These are phyloP conservation scores for Mucor racemosus DNA, from an alignment of 371 early-diverging fungal species.

Conservation along the genomic window DNA sequence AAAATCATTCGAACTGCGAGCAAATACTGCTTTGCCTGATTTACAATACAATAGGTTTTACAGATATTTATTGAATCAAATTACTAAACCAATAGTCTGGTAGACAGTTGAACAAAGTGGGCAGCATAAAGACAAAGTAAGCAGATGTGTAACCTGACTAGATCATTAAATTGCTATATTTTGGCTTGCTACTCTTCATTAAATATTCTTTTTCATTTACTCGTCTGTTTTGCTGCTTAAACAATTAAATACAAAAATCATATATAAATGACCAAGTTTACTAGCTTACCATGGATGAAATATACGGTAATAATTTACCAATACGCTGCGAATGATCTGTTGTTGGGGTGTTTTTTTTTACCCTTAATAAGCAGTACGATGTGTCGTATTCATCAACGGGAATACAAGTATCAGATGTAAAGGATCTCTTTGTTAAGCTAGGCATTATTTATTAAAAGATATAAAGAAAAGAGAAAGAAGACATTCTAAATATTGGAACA, in stretches of 20 bases:
- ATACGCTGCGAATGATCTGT: conserved; percentile 26
- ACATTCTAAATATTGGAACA: background rate
- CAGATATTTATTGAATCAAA: too few relatives aligned
- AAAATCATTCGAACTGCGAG: too few relatives aligned
- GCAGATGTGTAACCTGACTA: background rate
- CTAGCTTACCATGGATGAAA: conserved; percentile 21
- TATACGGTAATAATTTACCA: conserved; percentile 24
- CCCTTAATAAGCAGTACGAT: background rate
- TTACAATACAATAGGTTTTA: too few relatives aligned
- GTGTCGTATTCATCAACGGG: conserved; percentile 1
- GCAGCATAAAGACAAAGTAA: background rate
- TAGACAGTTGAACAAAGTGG: too few relatives aligned
- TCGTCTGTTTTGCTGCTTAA: conserved; percentile 13
- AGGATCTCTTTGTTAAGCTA: background rate
- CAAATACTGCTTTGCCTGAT: too few relatives aligned
- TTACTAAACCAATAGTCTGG: too few relatives aligned
- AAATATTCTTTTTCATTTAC: conserved; percentile 16
- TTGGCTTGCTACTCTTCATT: conserved; percentile 4
- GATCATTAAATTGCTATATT: background rate
- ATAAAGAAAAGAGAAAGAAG: background rate
- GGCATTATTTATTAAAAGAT: conserved; percentile 2
- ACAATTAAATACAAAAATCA: background rate
- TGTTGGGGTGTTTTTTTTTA: background rate
- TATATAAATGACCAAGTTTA: background rate
- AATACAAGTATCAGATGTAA: background rate